Base-by-base conservation (phyloP, 2,329 filamentous ascomycete species). In the Albifimbria verrucaria region DNA sequence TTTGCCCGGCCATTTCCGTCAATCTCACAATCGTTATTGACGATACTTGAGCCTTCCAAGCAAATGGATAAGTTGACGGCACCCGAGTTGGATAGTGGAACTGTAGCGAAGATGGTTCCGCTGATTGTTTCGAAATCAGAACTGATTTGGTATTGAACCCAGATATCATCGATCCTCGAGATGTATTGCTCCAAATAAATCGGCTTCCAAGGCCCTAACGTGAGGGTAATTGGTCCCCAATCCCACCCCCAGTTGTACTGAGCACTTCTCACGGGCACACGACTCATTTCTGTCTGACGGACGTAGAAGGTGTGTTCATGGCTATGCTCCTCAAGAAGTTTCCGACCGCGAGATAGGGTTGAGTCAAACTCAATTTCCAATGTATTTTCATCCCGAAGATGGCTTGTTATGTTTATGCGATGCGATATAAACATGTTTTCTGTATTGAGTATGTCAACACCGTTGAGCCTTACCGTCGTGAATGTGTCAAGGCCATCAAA, bases 181-280 rank as follows among this genome's bases (percentile, higher is more conserved):
- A 72, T 66, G 55, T 87, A 91, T 1, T 78, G 77, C 65, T 92
- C 87, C 2, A 92, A 67, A 12, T 77, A 77, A 2, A 91, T 77
- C 2, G 84, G 79, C 56, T 81, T 80, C 87, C 88, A 92, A 3
- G 84, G 81, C 0, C 85, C 85, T 9, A 77, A 79, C 1, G 83
- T 85, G 65, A 84, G 77, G 49, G 87, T 60, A 7, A 85, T 75
- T 1, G 85, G 85, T 0, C 85, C 86, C 86, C 85, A 88, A 61
- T 89, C 85, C 85, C 85, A 89, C 4, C 86, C 84, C 83, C 83
- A 89, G 59, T 87, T 81, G 59, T 85, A 88, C 65, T 88, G 86
- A 1, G 85, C 82, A 62, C 88, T 89, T n/a, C 86, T 72, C 0
- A 68, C 62, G 1, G 58, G 54, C 7, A 68, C 52, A 3, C 65